Percentiles rank a stretch among this genome's conserved stretches.
These are phyloP conservation scores for Puccinia novopanici DNA, from an alignment of 1,284 basidiomycete genomes.

Conservation along the genomic window DNA sequence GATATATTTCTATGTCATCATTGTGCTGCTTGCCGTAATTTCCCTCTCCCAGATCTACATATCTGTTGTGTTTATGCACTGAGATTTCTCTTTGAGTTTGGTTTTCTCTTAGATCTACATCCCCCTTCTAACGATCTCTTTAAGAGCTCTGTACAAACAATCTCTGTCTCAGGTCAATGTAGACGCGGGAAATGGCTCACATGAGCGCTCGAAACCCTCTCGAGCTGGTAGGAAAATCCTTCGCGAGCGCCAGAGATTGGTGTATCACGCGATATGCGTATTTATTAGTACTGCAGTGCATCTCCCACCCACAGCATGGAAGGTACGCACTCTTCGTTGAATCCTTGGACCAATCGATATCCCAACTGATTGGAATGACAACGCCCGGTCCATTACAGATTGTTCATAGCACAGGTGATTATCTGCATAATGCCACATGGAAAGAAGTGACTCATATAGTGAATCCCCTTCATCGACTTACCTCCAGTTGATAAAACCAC, in stretches of 20 bases:
- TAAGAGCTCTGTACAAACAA: slow-evolving; percentile 16
- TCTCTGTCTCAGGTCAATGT: background rate
- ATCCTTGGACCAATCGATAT: background rate
- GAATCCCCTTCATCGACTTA: background rate
- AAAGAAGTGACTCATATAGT: slow-evolving; percentile 4
- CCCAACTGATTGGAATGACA: background rate
- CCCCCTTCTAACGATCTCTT: background rate
- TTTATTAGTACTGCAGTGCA: slow-evolving; percentile 1
- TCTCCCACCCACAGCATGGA: background rate
- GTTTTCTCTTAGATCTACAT: slow-evolving; percentile 10
- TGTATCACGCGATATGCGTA: slow-evolving; percentile 9
- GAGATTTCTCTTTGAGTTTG: background rate
- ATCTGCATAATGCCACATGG: background rate
- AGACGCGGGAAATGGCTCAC: slow-evolving; percentile 6
- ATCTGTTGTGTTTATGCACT: background rate
- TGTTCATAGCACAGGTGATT: background rate
- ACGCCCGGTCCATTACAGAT: background rate
- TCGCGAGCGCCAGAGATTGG: slow-evolving; percentile 12
- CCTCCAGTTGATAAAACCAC: too few relatives aligned
- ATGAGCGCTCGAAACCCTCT: background rate
- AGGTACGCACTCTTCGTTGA: background rate
- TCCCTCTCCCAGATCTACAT: background rate
- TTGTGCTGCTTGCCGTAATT: background rate
- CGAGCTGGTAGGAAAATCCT: background rate
- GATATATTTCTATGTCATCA: background rate